Conservation (phyloP, 2,329 filamentous ascomycete genomes). For the Decorospora gaudefroyi region DNA sequence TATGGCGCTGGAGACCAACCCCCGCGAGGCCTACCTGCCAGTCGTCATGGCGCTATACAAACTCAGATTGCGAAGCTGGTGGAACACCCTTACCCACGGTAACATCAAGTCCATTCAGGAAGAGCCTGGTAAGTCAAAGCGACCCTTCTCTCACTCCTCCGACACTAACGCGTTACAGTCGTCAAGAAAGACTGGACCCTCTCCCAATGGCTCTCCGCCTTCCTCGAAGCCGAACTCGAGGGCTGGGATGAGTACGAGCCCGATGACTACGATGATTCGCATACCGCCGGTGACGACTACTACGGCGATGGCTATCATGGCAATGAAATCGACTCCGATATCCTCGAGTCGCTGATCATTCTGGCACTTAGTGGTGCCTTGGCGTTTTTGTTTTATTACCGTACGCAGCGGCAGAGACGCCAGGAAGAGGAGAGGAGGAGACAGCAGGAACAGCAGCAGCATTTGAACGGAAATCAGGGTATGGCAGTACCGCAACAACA, state of each 20-base stretch:
- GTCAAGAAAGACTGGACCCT: constrained; percentile 75
- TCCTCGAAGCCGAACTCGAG: constrained; percentile 66
- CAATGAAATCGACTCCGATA: constrained; percentile 71
- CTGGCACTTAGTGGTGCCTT: constrained; percentile 75
- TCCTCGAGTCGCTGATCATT: constrained; percentile 84
- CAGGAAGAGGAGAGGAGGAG: constrained; percentile 50
- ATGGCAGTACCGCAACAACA: constrained; percentile 31
- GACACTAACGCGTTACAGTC: constrained; percentile 52
- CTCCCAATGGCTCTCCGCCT: constrained; percentile 84
- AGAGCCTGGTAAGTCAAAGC: constrained; percentile 74
- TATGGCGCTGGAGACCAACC: constrained; percentile 84
- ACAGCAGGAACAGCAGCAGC: constrained; percentile 38
- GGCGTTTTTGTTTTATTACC: constrained; percentile 78
- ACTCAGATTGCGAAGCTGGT: constrained; percentile 81
- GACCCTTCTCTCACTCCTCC: neutral
- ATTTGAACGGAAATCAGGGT: constrained; percentile 37
- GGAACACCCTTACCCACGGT: constrained; percentile 93
- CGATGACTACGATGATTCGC: constrained; percentile 52
- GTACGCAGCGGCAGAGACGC: constrained; percentile 63
- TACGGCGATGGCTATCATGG: constrained; percentile 59
- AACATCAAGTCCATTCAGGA: constrained; percentile 89
- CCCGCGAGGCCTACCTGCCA: constrained; percentile 83
- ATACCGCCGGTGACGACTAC: constrained; percentile 56
- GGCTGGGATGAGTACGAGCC: constrained; percentile 62
- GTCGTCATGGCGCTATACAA: constrained; percentile 88